These are phyloP conservation scores for Dichotomocladium elegans DNA, from an alignment of 371 early-diverging fungal species.

Conservation along the genomic window DNA sequence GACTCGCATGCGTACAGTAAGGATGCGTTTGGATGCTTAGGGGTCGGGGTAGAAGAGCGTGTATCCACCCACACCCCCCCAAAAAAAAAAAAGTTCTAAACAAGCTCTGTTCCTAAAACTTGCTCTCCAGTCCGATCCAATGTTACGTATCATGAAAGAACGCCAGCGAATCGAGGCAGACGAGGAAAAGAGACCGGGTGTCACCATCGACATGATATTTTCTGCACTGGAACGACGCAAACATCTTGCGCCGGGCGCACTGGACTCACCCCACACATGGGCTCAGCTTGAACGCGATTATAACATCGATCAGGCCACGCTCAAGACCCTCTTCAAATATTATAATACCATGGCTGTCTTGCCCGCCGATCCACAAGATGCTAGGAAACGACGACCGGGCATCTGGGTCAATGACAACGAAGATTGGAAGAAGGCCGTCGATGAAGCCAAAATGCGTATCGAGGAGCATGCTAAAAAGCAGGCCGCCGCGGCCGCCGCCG, in stretches of 20 bases:
- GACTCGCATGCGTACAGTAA: constrained; percentile 33
- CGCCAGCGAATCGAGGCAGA: constrained; percentile 24
- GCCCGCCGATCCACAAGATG: constrained; percentile 29
- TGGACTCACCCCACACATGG: constrained; percentile 15
- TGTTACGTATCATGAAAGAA: constrained; percentile 36
- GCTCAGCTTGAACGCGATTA: constrained; percentile 21
- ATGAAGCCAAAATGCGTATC: constrained; percentile 1
- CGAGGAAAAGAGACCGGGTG: constrained; percentile 12
- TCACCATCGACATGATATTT: constrained; percentile 27
- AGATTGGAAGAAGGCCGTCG: constrained; percentile 25
- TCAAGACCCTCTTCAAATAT: constrained; percentile 25
- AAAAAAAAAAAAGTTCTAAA: background rate
- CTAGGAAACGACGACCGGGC: constrained; percentile 17
- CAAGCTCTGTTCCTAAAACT: background rate
- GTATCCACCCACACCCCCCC: background rate
- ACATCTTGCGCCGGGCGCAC: constrained; percentile 24
- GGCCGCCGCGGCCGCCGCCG: background rate
- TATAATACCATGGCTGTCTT: constrained; percentile 39
- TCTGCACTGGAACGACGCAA: constrained; percentile 35
- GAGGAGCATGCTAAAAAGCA: background rate
- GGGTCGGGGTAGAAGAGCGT: background rate
- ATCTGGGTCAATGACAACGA: constrained; percentile 34
- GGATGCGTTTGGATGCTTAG: too few species aligned
- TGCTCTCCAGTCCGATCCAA: constrained; percentile 28
- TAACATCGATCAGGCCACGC: constrained; percentile 19